Evolutionary conservation across 2,329 filamentous ascomycete genomes (phyloP), one percentile per base, ranked within the genome.

Genomic region (Cladosporium sp.): DNA sequence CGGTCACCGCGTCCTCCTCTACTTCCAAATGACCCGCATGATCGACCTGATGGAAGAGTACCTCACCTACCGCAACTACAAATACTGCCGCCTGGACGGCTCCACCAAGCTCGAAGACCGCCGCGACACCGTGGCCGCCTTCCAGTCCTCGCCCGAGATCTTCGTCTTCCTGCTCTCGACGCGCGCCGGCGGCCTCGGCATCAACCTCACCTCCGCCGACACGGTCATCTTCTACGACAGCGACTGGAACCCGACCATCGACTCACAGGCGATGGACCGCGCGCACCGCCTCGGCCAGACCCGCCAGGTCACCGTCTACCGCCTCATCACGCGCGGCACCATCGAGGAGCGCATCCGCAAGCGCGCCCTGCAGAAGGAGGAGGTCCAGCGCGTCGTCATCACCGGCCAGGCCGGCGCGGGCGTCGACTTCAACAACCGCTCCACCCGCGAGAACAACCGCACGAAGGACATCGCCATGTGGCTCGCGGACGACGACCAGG

Each of bases 11-110:
- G 93, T 98, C 18, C 77, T 98, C 50, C 77, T 98, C 16, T 98
- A 98, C 78, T 98, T 98, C 87, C 93, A 98, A 77, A 98, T 98
- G 93, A 98, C 93, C 3, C 87, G 89, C 66, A 98, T 98, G 93
- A 97, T 98, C 66, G 92, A 98, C 69, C 77, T 98, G 56, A 97
- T 97, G 88, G 93, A 98, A 70, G 93, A 98, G 72, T 98, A 97
- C 63, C 78, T 98, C 54, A 97, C 93, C 0, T 97, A 97, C 74
- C 89, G 93, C 68, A 96, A 97, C 74, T 97, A 95, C 84, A 96
- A 95, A 72, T 98, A 96, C 74, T 95, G 92, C 65, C 88, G 93
- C 55, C 80, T 98, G 42, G 93, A 98, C 65, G 93, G 93, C 67
- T 95, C 90, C 14, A 98, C 93, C 41, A 98, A 97, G 70, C 80